These are phyloP conservation scores for Paraglomus occultum DNA, from an alignment of 192 early-diverging fungal genomes.

Conservation along the genomic window DNA sequence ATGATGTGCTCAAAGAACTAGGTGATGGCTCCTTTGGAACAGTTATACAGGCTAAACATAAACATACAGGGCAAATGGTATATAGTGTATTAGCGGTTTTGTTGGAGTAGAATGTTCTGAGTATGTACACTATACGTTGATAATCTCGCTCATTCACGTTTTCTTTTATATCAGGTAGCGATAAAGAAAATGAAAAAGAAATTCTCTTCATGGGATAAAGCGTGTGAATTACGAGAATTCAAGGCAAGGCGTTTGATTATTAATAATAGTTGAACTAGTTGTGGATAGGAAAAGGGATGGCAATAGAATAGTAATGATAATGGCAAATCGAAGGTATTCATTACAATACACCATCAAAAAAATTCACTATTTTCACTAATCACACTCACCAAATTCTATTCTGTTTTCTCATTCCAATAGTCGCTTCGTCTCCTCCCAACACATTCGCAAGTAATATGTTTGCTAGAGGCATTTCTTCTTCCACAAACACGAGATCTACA, in stretches of 20 bases:
- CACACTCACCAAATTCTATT: background rate
- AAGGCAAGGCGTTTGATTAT: conserved; percentile 44
- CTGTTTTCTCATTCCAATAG: conserved; percentile 31
- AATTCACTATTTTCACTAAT: conserved; percentile 1
- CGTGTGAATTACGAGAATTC: conserved; percentile 73
- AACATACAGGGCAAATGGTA: conserved; percentile 65
- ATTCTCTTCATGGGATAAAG: conserved; percentile 67
- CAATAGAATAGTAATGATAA: background rate
- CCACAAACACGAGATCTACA: conserved; percentile 77
- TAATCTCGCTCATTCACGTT: background rate
- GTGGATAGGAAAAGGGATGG: too few species aligned
- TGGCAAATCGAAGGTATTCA: background rate
- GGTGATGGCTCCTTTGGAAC: conserved; percentile 85
- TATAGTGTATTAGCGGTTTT: conserved; percentile 15
- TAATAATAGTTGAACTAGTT: too few species aligned
- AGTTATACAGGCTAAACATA: conserved; percentile 67
- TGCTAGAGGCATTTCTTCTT: conserved; percentile 81
- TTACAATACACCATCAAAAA: conserved; percentile 15
- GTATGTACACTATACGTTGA: background rate
- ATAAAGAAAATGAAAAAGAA: conserved; percentile 91
- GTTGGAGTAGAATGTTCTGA: background rate
- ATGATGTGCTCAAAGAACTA: conserved; percentile 64
- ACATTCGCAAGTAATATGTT: conserved; percentile 83
- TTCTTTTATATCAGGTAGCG: conserved; percentile 82
- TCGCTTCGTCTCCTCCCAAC: conserved; percentile 67